These are phyloP conservation scores for Phyllosticta capitalensis DNA, from an alignment of 2,329 filamentous ascomycete species.

Conservation along the genomic window DNA sequence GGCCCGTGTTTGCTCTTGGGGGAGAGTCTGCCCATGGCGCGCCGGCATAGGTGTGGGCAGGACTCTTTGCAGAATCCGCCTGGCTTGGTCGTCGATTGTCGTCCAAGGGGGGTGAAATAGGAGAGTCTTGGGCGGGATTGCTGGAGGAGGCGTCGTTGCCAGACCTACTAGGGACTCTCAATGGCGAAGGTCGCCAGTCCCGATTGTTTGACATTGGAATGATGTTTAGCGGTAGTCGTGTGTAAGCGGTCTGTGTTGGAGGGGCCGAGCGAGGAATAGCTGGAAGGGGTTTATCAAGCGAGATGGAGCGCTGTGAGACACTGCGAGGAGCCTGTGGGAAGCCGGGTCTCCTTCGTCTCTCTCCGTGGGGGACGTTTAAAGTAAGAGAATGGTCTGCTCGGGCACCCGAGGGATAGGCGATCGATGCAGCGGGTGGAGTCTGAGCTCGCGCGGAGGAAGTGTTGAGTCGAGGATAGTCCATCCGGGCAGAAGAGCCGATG, in stretches of 20 bases:
- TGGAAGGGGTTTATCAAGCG: not conserved
- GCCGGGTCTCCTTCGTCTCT: not conserved
- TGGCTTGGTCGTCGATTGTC: not conserved
- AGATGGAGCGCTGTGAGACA: not conserved
- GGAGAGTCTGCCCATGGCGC: constrained; percentile 5
- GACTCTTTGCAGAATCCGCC: not conserved
- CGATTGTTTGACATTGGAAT: not conserved
- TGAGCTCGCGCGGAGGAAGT: not conserved
- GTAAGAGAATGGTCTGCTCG: not conserved
- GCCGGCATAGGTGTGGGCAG: constrained; percentile 2
- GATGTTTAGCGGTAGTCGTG: not conserved
- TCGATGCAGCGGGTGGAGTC: not conserved
- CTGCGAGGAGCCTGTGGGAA: not conserved
- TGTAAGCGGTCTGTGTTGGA: not conserved
- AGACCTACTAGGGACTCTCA: not conserved
- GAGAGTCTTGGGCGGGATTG: not conserved
- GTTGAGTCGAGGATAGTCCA: constrained; percentile 1
- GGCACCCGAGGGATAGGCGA: not conserved
- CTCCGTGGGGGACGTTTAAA: not conserved
- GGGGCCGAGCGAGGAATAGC: constrained; percentile 3
- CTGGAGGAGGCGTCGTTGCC: not conserved
- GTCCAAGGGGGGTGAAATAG: not conserved
- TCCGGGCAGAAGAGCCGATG: constrained; percentile 7
- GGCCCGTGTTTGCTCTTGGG: not conserved
- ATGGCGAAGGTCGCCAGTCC: not conserved